Conservation (phyloP, 164 flowering plant species). For the Amborella trichopoda region DNA sequence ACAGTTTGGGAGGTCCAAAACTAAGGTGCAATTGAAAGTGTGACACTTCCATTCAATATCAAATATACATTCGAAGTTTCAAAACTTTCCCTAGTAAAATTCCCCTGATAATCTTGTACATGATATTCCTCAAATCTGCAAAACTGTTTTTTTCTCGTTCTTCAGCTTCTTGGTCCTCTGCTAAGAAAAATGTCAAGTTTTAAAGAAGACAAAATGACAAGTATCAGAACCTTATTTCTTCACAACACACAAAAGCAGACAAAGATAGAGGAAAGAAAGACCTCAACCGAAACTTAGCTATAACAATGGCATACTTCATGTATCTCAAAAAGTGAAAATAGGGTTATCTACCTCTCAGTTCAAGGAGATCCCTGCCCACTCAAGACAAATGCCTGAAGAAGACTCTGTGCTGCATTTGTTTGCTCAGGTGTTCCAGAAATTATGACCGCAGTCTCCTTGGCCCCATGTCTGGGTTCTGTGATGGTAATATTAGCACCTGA, state of each 20-base stretch:
- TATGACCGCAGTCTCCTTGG: conserved; percentile 59
- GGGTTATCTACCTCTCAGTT: conserved; percentile 13
- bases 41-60: conserved; percentile 4
- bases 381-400: conserved; percentile 96
- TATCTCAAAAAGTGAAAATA: too few relatives aligned
- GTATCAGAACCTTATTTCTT: too few relatives aligned
- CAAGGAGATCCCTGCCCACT: conserved; percentile 45
- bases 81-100: conserved; percentile 9
- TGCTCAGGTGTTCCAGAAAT: conserved; percentile 96
- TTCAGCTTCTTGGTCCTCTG: conserved; percentile 10
- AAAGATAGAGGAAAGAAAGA: too few relatives aligned
- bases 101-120: conserved; percentile 7
- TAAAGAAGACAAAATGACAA: conserved; percentile 8
- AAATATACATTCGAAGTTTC: conserved; percentile 7
- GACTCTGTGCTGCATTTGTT: conserved; percentile 95
- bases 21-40: conserved; percentile 1
- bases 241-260: too few relatives aligned
- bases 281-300: too few relatives aligned
- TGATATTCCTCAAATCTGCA: conserved; percentile 7
- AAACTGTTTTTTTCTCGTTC: conserved; percentile 4
- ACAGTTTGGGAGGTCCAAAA: too few relatives aligned
- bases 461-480: conserved; percentile 71
- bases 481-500: conserved; percentile 87
- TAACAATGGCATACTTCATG: too few relatives aligned
- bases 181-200: conserved; percentile 12